Percentiles rank a stretch among this genome's conserved stretches.
phyloP scores from a whole-genome alignment of 1,139 yeast species.

The Hemisphaericaspora xylofermentans region DNA sequence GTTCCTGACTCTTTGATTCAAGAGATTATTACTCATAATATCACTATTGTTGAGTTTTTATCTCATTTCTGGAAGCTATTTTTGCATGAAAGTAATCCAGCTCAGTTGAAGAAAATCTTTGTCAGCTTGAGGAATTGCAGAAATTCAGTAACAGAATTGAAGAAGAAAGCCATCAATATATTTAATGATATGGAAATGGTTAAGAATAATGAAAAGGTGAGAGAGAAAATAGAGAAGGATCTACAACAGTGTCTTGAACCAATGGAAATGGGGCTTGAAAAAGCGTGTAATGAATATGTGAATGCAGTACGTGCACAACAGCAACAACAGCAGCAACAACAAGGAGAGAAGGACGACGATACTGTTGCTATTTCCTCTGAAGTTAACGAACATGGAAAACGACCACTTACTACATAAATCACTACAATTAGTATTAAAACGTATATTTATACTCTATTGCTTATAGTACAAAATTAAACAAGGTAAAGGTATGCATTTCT shows the following conservation, averaged over 20 bases:
- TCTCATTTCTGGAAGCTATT: conserved; percentile 47
- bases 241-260: conserved; percentile 32
- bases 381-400: conserved; percentile 30
- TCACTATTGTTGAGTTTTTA: conserved; percentile 42
- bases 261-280: conserved; percentile 28
- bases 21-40: conserved; percentile 39
- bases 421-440: neutral
- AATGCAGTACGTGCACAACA: conserved; percentile 24
- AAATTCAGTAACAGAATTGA: conserved; percentile 23
- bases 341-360: neutral
- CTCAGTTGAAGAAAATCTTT: conserved; percentile 38
- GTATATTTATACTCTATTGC: neutral
- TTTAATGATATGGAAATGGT: conserved; percentile 14
- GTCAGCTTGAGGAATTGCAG: conserved; percentile 37
- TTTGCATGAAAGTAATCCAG: conserved; percentile 38
- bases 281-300: conserved; percentile 33
- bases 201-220: conserved; percentile 28
- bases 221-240: conserved; percentile 35
- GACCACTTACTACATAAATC: conserved; percentile 17
- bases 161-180: conserved; percentile 16
- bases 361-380: conserved; percentile 5
- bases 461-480: neutral
- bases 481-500: neutral
- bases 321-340: conserved; percentile 3
- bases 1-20: conserved; percentile 29